phyloP scores from a whole-genome alignment of 495 filamentous ascomycete genomes.

The Aspergillus haitiensis region DNA sequence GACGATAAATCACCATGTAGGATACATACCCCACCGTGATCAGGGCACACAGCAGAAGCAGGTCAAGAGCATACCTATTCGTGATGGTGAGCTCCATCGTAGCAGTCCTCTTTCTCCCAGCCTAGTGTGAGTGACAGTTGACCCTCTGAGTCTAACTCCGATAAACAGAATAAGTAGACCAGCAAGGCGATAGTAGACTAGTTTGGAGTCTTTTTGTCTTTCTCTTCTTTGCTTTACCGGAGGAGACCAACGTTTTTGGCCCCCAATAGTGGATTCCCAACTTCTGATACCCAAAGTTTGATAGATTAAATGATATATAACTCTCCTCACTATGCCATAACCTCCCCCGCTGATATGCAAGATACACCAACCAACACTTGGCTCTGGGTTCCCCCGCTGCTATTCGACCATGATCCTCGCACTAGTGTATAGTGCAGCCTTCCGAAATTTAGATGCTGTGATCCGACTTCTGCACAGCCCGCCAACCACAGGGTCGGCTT shows the following conservation, averaged over 20 bases:
- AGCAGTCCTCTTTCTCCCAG: background rate
- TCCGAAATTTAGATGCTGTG: background rate
- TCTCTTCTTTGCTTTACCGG: no score
- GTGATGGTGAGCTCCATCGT: background rate
- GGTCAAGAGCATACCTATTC: conserved; percentile 12
- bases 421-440: no score
- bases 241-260: background rate
- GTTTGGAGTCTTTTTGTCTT: no score
- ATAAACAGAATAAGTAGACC: no score
- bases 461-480: background rate
- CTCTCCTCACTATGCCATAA: background rate
- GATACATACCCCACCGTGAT: background rate
- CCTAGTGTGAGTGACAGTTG: background rate
- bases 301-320: background rate
- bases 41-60: background rate
- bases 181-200: no score
- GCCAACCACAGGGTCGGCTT: background rate
- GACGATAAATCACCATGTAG: conserved; percentile 7
- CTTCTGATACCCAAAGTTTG: background rate
- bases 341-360: background rate
- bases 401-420: no score
- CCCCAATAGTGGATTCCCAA: background rate
- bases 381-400: background rate
- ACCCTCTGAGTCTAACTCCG: background rate
- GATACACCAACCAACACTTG: background rate